Evolutionary conservation across 192 early-diverging fungal genomes (phyloP).

Genomic region (Backusella tarrabulga): DNA sequence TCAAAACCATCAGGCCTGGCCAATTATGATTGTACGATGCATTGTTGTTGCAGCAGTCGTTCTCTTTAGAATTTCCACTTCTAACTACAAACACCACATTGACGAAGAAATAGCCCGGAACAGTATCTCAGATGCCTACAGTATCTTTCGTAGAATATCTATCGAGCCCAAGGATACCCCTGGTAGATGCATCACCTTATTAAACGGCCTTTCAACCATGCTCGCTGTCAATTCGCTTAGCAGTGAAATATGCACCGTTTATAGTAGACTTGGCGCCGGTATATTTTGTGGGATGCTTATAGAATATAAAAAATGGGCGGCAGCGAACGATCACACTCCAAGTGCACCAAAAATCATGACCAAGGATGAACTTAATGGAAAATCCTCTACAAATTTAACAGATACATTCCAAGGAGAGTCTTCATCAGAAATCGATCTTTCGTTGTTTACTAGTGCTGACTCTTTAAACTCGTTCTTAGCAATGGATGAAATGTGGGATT

Average conservation of each 20-base stretch:
- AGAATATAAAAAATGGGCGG: constrained; percentile 20
- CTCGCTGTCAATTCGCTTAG: not conserved
- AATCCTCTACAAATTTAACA: not conserved
- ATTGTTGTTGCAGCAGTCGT: constrained; percentile 8
- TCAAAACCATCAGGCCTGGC: constrained; percentile 6
- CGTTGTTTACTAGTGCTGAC: not conserved
- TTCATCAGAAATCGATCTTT: not conserved
- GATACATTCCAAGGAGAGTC: not conserved
- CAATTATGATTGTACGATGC: constrained; percentile 10
- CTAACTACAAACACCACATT: not conserved
- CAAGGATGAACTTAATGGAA: not conserved
- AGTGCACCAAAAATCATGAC: not conserved
- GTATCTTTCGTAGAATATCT: constrained; percentile 1
- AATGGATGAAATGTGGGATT: not conserved
- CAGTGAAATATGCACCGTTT: constrained; percentile 1
- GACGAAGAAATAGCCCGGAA: constrained; percentile 19
- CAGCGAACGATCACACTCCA: not conserved
- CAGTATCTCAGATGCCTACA: constrained; percentile 15
- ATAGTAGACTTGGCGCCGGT: constrained; percentile 17
- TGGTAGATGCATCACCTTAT: not conserved
- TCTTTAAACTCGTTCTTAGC: not conserved
- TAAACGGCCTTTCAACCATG: constrained; percentile 10
- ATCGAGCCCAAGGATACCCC: constrained; percentile 1
- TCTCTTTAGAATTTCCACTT: constrained; percentile 12
- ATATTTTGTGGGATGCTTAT: constrained; percentile 12